Conservation (phyloP, 495 filamentous ascomycete genomes). For the Chaetomium fimeti region DNA sequence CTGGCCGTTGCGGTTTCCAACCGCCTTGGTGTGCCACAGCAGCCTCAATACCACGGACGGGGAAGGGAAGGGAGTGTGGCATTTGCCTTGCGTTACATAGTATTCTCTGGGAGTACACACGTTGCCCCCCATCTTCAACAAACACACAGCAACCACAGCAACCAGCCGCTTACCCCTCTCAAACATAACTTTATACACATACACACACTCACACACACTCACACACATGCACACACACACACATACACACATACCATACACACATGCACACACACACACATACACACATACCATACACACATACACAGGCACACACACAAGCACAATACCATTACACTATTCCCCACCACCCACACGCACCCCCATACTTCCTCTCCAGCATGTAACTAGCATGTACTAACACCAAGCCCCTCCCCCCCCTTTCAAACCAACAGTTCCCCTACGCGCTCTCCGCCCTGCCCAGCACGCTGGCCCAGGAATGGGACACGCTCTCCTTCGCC, state of each 20-base stretch:
- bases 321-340: background rate
- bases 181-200: background rate
- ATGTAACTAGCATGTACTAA: background rate
- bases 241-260: no score
- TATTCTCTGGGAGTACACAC: background rate
- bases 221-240: no score
- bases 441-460: conserved; percentile 64
- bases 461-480: conserved; percentile 54
- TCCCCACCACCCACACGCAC: background rate
- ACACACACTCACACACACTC: background rate
- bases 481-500: conserved; percentile 56
- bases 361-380: background rate
- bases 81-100: background rate
- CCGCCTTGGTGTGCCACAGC: conserved; percentile 11
- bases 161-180: background rate
- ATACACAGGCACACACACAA: background rate
- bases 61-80: conserved; percentile 1
- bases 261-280: background rate
- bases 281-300: background rate
- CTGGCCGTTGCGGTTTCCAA: background rate
- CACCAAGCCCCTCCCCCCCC: background rate
- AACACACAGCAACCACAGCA: background rate
- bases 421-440: conserved; percentile 55
- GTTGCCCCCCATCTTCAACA: background rate
- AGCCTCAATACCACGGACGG: background rate